Evolutionary conservation across 306 rosid genomes (phyloP).

Genomic region (Fragaria ananassa): DNA sequence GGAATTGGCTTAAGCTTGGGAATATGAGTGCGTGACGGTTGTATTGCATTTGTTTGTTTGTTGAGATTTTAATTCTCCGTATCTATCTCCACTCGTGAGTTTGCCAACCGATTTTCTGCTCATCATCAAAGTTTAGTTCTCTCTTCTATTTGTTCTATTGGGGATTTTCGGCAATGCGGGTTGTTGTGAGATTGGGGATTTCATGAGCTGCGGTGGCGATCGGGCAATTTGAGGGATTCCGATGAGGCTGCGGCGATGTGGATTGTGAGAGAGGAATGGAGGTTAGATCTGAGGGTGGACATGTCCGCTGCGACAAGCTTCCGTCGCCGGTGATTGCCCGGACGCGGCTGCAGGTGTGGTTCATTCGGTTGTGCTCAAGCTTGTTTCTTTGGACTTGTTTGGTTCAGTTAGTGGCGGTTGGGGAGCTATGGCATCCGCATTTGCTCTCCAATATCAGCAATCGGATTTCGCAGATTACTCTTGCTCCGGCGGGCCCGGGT

Average conservation of each 20-base stretch:
- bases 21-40: neutral
- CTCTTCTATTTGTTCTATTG: neutral
- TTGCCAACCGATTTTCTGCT: neutral
- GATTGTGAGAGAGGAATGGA: conserved; percentile 68
- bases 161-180: conserved; percentile 27
- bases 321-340: conserved; percentile 59
- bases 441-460: conserved; percentile 55
- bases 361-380: conserved; percentile 75
- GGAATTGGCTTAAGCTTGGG: neutral
- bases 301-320: conserved; percentile 65
- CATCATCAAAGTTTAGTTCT: neutral
- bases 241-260: conserved; percentile 75
- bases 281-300: conserved; percentile 75
- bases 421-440: conserved; percentile 76
- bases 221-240: conserved; percentile 18
- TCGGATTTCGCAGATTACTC: conserved; percentile 48
- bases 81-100: too few species aligned
- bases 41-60: neutral
- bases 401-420: conserved; percentile 80
- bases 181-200: conserved; percentile 7
- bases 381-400: conserved; percentile 89
- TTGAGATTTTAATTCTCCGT: neutral
- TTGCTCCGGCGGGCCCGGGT: conserved; percentile 32
- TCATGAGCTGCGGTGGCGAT: neutral
- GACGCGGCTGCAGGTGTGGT: conserved; percentile 86